phyloP scores from a whole-genome alignment of 306 rosid genomes.

The Amphicarpaea edgeworthii region DNA sequence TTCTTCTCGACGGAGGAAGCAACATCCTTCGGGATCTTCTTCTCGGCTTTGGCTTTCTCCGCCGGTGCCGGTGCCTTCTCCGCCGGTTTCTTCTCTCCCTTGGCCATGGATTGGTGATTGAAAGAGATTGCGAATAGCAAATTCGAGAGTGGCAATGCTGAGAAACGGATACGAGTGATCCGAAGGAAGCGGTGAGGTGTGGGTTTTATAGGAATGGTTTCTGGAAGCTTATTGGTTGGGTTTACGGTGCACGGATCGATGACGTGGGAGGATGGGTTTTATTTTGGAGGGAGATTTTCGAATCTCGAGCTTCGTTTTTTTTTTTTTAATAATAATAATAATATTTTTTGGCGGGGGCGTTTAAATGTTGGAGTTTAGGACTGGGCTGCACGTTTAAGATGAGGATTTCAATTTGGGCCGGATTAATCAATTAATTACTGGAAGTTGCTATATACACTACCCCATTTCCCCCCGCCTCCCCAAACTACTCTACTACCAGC shows the following conservation, averaged over 20 bases:
- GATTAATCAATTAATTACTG: no score
- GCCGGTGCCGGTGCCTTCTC: constrained; percentile 59
- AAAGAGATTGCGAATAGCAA: no score
- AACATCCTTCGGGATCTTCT: constrained; percentile 50
- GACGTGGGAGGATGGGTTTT: constrained; percentile 40
- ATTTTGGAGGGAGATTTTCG: constrained; percentile 37
- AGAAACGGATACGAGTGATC: not conserved
- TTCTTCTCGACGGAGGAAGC: constrained; percentile 38
- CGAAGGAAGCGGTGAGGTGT: not conserved
- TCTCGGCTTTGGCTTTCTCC: constrained; percentile 49
- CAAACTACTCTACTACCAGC: no score
- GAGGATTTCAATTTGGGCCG: not conserved
- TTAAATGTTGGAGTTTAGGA: not conserved
- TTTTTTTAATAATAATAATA: no score
- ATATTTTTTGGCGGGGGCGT: not conserved
- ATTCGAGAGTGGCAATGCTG: no score
- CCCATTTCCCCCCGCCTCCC: no score
- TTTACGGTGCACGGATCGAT: constrained; percentile 43
- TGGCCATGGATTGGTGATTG: constrained; percentile 37
- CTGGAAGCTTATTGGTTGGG: constrained; percentile 40
- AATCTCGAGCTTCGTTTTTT: not conserved
- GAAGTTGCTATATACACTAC: no score
- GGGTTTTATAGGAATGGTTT: constrained; percentile 31
- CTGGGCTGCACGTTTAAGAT: not conserved
- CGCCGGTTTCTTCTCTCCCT: constrained; percentile 60